Conservation (phyloP, 73 alveolate species). For the Paramecium bursaria region DNA sequence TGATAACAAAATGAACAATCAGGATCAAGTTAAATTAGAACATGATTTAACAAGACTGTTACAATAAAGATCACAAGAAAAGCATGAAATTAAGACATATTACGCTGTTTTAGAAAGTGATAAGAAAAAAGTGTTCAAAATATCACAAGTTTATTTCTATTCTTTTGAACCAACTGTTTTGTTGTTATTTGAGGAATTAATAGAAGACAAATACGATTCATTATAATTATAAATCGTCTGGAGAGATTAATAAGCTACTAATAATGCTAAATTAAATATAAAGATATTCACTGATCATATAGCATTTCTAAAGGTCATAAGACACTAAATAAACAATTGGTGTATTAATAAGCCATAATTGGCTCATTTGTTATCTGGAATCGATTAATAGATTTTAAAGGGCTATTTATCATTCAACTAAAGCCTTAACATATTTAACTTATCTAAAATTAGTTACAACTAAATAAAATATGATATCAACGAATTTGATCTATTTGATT, state of each 20-base stretch:
- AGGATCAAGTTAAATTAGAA: slow-evolving; percentile 15
- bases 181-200: slow-evolving; percentile 26
- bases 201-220: slow-evolving; percentile 30
- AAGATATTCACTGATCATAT: neutral
- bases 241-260: slow-evolving; percentile 25
- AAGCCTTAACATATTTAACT: slow-evolving; percentile 1
- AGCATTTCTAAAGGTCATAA: neutral
- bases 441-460: neutral
- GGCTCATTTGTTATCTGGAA: neutral
- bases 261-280: slow-evolving; percentile 8
- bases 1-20: neutral
- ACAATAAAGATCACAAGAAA: neutral
- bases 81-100: neutral
- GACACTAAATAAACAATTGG: neutral
- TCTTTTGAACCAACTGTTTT: slow-evolving; percentile 37
- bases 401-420: neutral
- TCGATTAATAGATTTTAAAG: neutral
- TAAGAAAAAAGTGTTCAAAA: neutral
- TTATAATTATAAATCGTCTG: neutral
- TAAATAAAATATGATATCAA: slow-evolving; percentile 35
- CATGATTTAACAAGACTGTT: neutral
- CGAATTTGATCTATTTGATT: neutral
- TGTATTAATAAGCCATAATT: neutral
- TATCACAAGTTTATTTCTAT: slow-evolving; percentile 23
- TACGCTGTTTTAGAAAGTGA: slow-evolving; percentile 4